A percentile compares a stretch with the other conserved stretches of the same genome.
Evolutionary conservation across 495 filamentous ascomycete genomes (phyloP).

Genomic region (Aspergillus diversus): DNA sequence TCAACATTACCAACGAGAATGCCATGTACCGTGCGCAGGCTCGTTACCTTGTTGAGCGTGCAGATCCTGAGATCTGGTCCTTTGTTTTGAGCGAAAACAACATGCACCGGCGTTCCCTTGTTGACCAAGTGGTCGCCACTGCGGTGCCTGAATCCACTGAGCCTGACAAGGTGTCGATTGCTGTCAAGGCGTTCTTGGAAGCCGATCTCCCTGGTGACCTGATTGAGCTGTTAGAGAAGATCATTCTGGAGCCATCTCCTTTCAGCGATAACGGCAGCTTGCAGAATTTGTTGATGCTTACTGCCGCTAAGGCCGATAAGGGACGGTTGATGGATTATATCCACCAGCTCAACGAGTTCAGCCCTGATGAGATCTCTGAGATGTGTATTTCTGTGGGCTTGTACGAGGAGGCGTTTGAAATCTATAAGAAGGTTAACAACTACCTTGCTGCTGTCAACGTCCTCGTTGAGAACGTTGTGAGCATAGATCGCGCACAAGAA

Average conservation of each 20-base stretch:
- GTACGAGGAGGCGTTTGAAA: conserved; percentile 96
- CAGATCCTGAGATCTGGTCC: conserved; percentile 87
- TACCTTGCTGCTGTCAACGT: conserved; percentile 86
- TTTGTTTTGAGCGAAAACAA: conserved; percentile 97
- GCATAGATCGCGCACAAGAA: conserved; percentile 96
- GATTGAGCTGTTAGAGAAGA: conserved; percentile 98
- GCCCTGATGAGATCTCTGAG: conserved; percentile 86
- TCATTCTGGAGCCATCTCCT: conserved; percentile 93
- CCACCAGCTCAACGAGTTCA: conserved; percentile 84
- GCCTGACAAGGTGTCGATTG: conserved; percentile 92
- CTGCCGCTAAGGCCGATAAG: conserved; percentile 96
- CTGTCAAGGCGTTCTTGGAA: conserved; percentile 89
- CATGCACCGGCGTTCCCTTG: conserved; percentile 84
- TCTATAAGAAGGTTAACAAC: conserved; percentile 96
- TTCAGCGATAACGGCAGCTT: conserved; percentile 97
- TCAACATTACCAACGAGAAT: conserved; percentile 98
- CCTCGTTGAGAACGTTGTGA: conserved; percentile 94
- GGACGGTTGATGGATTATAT: conserved; percentile 96
- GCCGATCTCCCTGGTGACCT: conserved; percentile 91
- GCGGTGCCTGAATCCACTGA: conserved; percentile 94
- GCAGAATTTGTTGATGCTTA: conserved; percentile 96
- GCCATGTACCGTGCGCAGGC: conserved; percentile 98
- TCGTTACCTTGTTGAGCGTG: conserved; percentile 89
- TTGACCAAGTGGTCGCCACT: conserved; percentile 96
- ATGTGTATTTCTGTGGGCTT: conserved; percentile 94